Conservation (phyloP, 2,329 filamentous ascomycete genomes). For the Fusarium sp. region DNA sequence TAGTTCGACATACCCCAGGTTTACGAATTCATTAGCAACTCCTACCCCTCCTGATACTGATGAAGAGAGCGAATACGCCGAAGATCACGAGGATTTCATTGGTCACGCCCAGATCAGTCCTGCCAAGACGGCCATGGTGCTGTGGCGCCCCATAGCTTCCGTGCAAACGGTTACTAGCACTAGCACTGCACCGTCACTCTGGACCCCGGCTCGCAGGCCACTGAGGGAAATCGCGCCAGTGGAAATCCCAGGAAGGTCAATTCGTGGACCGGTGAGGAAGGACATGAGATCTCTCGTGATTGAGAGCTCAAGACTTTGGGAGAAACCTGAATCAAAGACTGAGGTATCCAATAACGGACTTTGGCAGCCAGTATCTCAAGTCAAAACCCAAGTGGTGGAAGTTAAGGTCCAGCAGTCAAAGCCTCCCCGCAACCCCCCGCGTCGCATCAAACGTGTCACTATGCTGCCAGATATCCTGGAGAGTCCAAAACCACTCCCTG, state of each 20-base stretch:
- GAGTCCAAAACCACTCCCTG: conserved; percentile 66
- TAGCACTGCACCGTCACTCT: conserved; percentile 30
- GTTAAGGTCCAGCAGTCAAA: conserved; percentile 51
- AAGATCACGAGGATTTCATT: conserved; percentile 28
- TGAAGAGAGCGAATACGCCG: conserved; percentile 51
- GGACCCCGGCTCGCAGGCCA: conserved; percentile 33
- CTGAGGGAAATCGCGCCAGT: conserved; percentile 11
- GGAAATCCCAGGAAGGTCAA: conserved; percentile 8
- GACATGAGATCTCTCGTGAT: conserved; percentile 31
- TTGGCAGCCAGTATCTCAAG: conserved; percentile 31
- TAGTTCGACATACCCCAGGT: conserved; percentile 30
- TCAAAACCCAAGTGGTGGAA: conserved; percentile 24
- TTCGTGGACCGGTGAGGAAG: conserved; percentile 14
- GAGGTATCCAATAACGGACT: conserved; percentile 18
- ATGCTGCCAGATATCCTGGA: conserved; percentile 71
- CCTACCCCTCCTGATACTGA: conserved; percentile 65
- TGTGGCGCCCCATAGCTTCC: conserved; percentile 36
- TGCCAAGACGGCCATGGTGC: conserved; percentile 29
- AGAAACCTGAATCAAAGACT: conserved; percentile 13
- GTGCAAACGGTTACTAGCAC: conserved; percentile 9
- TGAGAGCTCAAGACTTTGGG: conserved; percentile 37
- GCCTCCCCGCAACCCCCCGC: conserved; percentile 63
- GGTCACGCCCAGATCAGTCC: conserved; percentile 13
- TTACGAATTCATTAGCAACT: conserved; percentile 15
- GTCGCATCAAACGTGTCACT: conserved; percentile 66